phyloP scores from a whole-genome alignment of 495 filamentous ascomycete species.

The Lophiostoma macrostomum region DNA sequence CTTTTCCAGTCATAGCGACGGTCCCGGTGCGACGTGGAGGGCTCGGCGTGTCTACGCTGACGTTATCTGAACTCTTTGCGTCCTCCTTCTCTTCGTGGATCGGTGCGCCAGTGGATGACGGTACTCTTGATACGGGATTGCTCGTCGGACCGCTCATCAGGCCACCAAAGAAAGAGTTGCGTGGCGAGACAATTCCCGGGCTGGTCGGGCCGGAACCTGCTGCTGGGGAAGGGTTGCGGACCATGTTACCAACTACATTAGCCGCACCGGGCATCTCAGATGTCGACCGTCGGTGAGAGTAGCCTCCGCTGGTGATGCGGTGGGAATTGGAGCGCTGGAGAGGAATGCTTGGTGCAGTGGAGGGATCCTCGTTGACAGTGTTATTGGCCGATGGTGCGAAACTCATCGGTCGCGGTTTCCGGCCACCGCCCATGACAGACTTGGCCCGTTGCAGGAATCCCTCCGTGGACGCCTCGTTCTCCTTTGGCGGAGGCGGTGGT shows the following conservation, averaged over 20 bases:
- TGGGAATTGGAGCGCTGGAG: constrained; percentile 61
- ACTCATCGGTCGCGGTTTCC: constrained; percentile 60
- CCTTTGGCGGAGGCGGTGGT: constrained; percentile 66
- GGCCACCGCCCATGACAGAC: constrained; percentile 58
- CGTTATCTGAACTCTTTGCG: background rate
- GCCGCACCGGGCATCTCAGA: constrained; percentile 68
- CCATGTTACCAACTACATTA: constrained; percentile 75
- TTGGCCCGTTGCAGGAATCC: constrained; percentile 77
- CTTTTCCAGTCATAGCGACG: constrained; percentile 61
- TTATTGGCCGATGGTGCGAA: constrained; percentile 47
- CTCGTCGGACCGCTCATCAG: constrained; percentile 16
- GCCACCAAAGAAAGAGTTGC: constrained; percentile 51
- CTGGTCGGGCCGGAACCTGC: constrained; percentile 56
- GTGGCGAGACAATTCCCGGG: constrained; percentile 53
- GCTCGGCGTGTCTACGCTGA: constrained; percentile 19
- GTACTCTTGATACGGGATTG: constrained; percentile 39
- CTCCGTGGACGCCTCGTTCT: constrained; percentile 39
- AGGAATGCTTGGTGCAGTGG: constrained; percentile 81
- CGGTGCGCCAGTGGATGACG: constrained; percentile 9
- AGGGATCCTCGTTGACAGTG: constrained; percentile 58
- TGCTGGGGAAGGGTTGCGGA: constrained; percentile 55
- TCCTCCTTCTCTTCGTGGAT: constrained; percentile 19
- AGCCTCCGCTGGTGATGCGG: constrained; percentile 46
- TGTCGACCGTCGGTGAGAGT: constrained; percentile 55
- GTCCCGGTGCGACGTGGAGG: constrained; percentile 32